phyloP scores from a whole-genome alignment of 495 filamentous ascomycete species.

The Pseudoneurospora amorphoporcata region DNA sequence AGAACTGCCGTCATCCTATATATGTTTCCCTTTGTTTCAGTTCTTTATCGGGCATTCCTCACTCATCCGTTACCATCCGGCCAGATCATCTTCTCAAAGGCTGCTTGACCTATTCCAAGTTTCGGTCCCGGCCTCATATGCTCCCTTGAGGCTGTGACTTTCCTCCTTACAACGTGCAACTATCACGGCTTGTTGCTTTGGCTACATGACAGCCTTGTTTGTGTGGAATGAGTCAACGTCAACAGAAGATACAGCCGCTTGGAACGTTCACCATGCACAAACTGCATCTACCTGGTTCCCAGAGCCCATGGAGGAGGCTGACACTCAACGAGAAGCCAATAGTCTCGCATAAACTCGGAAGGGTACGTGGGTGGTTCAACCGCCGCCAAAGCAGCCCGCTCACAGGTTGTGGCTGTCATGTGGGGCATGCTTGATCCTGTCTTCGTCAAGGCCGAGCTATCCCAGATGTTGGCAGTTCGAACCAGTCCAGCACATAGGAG shows the following conservation, averaged over 20 bases:
- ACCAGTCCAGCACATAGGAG: not conserved
- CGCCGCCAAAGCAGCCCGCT: not conserved
- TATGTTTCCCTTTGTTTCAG: constrained; percentile 14
- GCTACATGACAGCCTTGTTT: not conserved
- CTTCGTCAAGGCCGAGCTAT: not conserved
- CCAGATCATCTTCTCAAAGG: constrained; percentile 2
- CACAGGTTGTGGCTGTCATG: not conserved
- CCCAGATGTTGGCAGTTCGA: not conserved
- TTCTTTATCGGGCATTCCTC: constrained; percentile 8
- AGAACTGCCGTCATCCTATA: constrained; percentile 21
- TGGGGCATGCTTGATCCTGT: not conserved
- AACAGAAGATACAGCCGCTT: not conserved
- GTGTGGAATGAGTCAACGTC: not conserved
- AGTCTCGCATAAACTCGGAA: not conserved
- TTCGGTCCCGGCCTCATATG: not conserved
- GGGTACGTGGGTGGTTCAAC: not conserved
- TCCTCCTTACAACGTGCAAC: not conserved
- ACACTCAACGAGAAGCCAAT: not conserved
- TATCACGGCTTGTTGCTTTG: not conserved
- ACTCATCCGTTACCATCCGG: constrained; percentile 9
- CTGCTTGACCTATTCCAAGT: not conserved
- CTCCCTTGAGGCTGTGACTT: not conserved
- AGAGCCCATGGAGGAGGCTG: not conserved
- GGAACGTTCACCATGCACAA: not conserved
- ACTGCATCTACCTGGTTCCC: not conserved